A percentile compares a stretch with the other conserved stretches of the same genome.
phyloP scores from a whole-genome alignment of 169 alveolate species.

The Plasmodium berghei region DNA sequence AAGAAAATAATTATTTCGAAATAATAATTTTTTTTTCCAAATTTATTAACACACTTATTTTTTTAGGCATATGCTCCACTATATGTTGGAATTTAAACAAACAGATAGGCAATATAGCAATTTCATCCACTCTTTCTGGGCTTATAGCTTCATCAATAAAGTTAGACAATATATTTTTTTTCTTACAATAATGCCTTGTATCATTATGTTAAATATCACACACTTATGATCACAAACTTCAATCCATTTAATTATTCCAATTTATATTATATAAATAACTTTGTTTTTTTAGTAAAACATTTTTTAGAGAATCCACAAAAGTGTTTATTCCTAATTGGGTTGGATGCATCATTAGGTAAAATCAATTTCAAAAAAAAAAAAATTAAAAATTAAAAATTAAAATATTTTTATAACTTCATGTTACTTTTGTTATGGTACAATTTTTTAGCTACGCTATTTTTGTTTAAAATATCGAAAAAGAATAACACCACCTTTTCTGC shows the following conservation, averaged over 20 bases:
- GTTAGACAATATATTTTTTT: slow-evolving; percentile 3
- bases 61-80: slow-evolving; percentile 44
- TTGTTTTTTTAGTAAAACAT: no score
- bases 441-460: slow-evolving; percentile 25
- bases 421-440: background rate
- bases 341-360: slow-evolving; percentile 62
- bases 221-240: no score
- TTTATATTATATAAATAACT: background rate
- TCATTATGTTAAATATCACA: no score
- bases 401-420: background rate
- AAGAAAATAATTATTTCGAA: background rate
- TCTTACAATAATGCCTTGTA: no score
- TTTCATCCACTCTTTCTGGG: slow-evolving; percentile 47
- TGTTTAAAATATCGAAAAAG: slow-evolving; percentile 11
- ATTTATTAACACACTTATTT: background rate
- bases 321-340: slow-evolving; percentile 53
- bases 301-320: slow-evolving; percentile 39
- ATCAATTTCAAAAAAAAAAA: background rate
- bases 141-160: slow-evolving; percentile 36
- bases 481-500: no score
- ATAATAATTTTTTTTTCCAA: background rate
- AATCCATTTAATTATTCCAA: background rate
- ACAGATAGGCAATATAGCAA: slow-evolving; percentile 4
- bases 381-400: background rate
- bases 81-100: slow-evolving; percentile 51